Percentiles rank a stretch among this genome's conserved stretches.
Conservation (phyloP, 768 basidiomycete genomes). For the Agaricus sinodeliciosus region DNA sequence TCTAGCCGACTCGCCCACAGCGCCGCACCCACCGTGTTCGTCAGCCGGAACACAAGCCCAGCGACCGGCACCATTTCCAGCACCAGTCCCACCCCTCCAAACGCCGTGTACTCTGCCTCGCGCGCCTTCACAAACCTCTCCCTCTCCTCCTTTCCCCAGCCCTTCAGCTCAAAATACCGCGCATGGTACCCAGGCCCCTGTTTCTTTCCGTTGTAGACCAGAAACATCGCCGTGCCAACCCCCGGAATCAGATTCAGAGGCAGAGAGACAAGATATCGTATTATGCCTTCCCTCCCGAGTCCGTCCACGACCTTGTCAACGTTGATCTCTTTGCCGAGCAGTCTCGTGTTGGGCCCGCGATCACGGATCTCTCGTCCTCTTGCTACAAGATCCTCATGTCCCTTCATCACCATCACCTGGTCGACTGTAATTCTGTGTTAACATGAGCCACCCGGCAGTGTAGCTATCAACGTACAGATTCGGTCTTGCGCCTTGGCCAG, state of each 20-base stretch:
- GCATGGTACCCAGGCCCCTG: conserved; percentile 53
- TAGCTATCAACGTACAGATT: conserved; percentile 24
- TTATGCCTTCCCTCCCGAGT: conserved; percentile 36
- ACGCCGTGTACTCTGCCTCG: conserved; percentile 61
- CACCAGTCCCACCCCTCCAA: conserved; percentile 53
- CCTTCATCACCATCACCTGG: conserved; percentile 28
- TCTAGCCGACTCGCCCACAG: conserved; percentile 70
- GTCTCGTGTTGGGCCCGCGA: conserved; percentile 29
- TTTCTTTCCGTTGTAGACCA: conserved; percentile 45
- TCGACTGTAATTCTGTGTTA: conserved; percentile 22
- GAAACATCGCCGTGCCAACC: conserved; percentile 57
- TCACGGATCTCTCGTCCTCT: conserved; percentile 26
- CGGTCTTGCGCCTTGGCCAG: conserved; percentile 28
- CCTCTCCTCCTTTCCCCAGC: conserved; percentile 35
- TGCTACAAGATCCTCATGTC: conserved; percentile 25
- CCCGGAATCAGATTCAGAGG: conserved; percentile 65
- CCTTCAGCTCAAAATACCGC: conserved; percentile 68
- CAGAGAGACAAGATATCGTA: conserved; percentile 56
- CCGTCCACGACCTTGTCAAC: conserved; percentile 27
- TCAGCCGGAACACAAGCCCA: conserved; percentile 54
- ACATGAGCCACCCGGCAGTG: neutral
- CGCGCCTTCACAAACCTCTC: conserved; percentile 39
- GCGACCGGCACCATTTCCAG: conserved; percentile 57
- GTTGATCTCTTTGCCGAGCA: conserved; percentile 43
- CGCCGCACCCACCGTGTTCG: conserved; percentile 63